A percentile compares a stretch with the other conserved stretches of the same genome.
These are phyloP conservation scores for Magnolia kwangsiensis DNA, from an alignment of 164 flowering plant species.

Conservation along the genomic window DNA sequence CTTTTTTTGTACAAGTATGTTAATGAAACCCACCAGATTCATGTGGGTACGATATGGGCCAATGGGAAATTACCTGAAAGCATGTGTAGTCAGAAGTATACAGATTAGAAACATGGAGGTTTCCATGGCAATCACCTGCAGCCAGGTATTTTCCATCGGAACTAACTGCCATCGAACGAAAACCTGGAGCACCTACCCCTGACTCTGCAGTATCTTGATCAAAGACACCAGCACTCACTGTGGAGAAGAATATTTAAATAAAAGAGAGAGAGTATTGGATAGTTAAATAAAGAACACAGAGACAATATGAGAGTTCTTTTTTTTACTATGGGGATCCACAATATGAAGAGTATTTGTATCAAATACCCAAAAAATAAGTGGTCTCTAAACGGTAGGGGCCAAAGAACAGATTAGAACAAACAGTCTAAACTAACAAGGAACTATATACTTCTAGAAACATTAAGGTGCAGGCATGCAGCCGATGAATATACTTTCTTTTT, in stretches of 20 bases:
- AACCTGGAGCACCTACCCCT: constrained; percentile 36
- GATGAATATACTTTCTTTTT: too few species aligned
- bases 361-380: too few species aligned
- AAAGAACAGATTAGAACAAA: too few species aligned
- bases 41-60: neutral
- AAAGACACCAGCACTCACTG: constrained; percentile 59
- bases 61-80: constrained; percentile 41
- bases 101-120: constrained; percentile 57
- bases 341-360: neutral
- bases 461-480: too few species aligned
- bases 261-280: neutral
- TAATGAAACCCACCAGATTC: neutral
- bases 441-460: too few species aligned
- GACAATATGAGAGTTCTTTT: neutral
- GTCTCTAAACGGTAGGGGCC: too few species aligned
- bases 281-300: neutral
- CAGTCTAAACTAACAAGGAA: too few species aligned
- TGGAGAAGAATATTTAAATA: constrained; percentile 4
- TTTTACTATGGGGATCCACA: neutral
- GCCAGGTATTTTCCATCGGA: constrained; percentile 67
- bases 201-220: constrained; percentile 48
- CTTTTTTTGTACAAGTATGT: too few species aligned
- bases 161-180: constrained; percentile 65
- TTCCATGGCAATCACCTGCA: constrained; percentile 68
- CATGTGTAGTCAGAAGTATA: constrained; percentile 51